Conservation (phyloP, 352 stramenopile species). For the Phytophthora sansomeana region DNA sequence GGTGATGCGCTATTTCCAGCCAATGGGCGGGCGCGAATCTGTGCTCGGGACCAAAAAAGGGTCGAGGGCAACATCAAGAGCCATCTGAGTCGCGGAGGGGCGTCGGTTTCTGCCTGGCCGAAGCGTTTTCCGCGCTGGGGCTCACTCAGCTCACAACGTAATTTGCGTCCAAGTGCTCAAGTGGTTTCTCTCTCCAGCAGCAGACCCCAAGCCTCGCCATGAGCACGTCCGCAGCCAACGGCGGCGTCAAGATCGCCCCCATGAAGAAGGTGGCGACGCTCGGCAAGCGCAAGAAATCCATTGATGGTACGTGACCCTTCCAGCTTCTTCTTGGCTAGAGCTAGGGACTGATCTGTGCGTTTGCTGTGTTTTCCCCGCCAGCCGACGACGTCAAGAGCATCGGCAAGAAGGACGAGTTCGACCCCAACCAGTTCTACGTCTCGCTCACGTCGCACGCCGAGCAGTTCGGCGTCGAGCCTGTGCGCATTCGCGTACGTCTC, state of each 20-base stretch:
- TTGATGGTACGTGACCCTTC: constrained; percentile 63
- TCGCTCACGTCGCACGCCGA: constrained; percentile 89
- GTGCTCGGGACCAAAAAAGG: constrained; percentile 36
- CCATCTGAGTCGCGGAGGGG: constrained; percentile 26
- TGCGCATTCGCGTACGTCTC: constrained; percentile 77
- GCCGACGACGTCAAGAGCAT: constrained; percentile 86
- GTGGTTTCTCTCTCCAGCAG: constrained; percentile 19
- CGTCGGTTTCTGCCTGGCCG: constrained; percentile 27
- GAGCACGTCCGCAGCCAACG: constrained; percentile 15
- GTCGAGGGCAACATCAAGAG: constrained; percentile 40
- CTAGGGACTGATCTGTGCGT: constrained; percentile 9
- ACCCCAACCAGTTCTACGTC: constrained; percentile 89
- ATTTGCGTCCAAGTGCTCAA: constrained; percentile 48
- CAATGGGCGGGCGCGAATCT: constrained; percentile 41
- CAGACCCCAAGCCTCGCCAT: constrained; percentile 17
- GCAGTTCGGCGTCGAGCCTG: constrained; percentile 88
- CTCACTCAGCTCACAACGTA: constrained; percentile 39
- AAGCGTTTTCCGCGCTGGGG: constrained; percentile 17
- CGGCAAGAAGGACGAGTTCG: constrained; percentile 86
- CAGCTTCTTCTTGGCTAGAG: neutral
- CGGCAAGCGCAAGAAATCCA: constrained; percentile 90
- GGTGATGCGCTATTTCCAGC: constrained; percentile 36
- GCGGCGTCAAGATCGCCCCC: constrained; percentile 29
- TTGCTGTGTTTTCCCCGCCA: constrained; percentile 25
- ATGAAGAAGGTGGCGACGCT: constrained; percentile 89